Conservation (phyloP, 2,329 filamentous ascomycete species). For the Xylariaceae sp. region DNA sequence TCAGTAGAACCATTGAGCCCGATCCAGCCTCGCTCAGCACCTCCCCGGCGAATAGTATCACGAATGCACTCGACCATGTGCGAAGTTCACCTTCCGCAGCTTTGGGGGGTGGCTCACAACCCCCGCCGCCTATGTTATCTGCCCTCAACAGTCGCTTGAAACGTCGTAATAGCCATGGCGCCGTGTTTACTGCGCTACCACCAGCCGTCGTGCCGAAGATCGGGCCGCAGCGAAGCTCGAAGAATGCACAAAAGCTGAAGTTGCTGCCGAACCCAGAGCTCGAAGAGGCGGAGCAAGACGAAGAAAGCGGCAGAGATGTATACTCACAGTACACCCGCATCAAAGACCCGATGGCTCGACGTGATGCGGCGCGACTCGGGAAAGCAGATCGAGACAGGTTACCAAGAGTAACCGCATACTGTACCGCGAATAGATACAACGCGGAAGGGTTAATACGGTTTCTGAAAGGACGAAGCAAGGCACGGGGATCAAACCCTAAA, state of each 20-base stretch:
- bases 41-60: conserved; percentile 21
- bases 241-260: conserved; percentile 95
- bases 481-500: conserved; percentile 78
- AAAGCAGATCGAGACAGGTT: conserved; percentile 87
- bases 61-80: conserved; percentile 28
- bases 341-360: conserved; percentile 88
- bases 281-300: conserved; percentile 65
- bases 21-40: conserved; percentile 32
- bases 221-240: conserved; percentile 89
- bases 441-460: conserved; percentile 88
- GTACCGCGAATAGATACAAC: conserved; percentile 86
- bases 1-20: conserved; percentile 57
- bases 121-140: conserved; percentile 61
- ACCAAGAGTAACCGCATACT: conserved; percentile 93
- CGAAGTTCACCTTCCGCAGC: conserved; percentile 26
- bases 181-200: conserved; percentile 43
- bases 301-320: conserved; percentile 90
- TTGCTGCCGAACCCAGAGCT: conserved; percentile 88
- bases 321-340: conserved; percentile 98
- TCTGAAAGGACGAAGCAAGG: conserved; percentile 77
- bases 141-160: conserved; percentile 84
- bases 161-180: conserved; percentile 77
- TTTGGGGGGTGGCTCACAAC: conserved; percentile 24
- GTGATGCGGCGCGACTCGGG: conserved; percentile 86
- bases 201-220: conserved; percentile 59